A percentile compares a stretch with the other conserved stretches of the same genome.
These are phyloP conservation scores for Talaromyces stipitatus DNA, from an alignment of 495 filamentous ascomycete species.

Conservation along the genomic window DNA sequence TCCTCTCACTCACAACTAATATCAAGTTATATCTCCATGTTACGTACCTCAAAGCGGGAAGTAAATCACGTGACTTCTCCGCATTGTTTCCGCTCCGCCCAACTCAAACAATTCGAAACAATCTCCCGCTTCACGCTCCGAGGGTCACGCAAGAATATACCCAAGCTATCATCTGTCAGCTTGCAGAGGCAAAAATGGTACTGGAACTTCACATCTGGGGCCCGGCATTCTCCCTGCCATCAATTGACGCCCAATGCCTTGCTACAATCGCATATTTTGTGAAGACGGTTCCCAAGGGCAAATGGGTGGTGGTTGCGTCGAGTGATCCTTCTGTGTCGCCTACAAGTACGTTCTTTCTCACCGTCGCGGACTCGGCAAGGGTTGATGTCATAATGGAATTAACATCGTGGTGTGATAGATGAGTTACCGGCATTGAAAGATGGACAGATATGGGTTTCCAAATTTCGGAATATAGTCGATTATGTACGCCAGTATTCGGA, in stretches of 20 bases:
- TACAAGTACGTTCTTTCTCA: constrained; percentile 53
- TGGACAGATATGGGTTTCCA: constrained; percentile 53
- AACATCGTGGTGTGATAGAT: constrained; percentile 35
- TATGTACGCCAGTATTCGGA: constrained; percentile 53
- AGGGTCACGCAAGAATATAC: background rate
- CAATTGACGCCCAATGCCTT: constrained; percentile 83
- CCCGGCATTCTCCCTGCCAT: constrained; percentile 77
- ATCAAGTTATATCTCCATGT: no score
- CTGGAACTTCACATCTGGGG: constrained; percentile 89
- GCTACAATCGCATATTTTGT: constrained; percentile 67
- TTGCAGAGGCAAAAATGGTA: constrained; percentile 12
- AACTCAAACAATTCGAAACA: no score
- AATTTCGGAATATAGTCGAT: constrained; percentile 66
- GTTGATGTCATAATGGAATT: background rate
- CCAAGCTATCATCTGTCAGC: background rate
- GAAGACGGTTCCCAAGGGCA: constrained; percentile 43
- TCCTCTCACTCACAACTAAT: no score
- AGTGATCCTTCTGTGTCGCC: constrained; percentile 70
- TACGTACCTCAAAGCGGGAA: no score
- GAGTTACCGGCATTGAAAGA: constrained; percentile 69
- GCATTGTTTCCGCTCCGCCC: background rate
- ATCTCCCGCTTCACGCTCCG: background rate
- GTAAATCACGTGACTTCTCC: background rate
- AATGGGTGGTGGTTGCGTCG: constrained; percentile 70
- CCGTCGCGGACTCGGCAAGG: no score